These are phyloP conservation scores for Sinapis alba DNA, from an alignment of 441 rosid species.

Conservation along the genomic window DNA sequence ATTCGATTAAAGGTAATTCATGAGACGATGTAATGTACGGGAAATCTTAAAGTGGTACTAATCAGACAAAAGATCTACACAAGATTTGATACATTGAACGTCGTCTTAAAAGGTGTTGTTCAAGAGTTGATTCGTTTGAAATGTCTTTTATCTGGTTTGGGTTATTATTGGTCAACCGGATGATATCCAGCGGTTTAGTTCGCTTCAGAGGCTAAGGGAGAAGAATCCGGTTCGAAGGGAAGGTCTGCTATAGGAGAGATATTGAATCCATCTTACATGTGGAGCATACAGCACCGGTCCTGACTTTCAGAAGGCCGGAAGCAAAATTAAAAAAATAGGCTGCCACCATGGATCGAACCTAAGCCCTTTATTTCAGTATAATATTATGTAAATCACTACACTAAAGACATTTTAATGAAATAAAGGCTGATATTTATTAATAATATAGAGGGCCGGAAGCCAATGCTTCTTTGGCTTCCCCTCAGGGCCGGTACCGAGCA, in stretches of 20 bases:
- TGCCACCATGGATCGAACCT: no score
- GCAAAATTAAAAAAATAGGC: no score
- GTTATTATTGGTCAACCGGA: background rate
- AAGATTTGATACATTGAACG: constrained; percentile 34
- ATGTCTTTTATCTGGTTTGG: background rate
- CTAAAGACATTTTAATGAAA: no score
- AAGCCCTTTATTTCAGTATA: no score
- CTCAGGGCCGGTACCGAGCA: no score
- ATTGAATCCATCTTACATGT: background rate
- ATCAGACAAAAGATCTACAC: constrained; percentile 27
- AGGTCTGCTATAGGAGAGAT: background rate
- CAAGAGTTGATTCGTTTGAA: background rate
- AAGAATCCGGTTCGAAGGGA: background rate
- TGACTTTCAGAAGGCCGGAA: no score
- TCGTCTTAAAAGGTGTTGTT: constrained; percentile 1
- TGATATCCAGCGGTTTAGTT: background rate
- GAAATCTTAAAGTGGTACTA: constrained; percentile 27
- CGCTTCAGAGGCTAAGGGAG: background rate
- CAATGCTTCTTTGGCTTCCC: no score
- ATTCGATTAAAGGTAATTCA: background rate
- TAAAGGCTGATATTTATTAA: no score
- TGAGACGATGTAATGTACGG: constrained; percentile 34
- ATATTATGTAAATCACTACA: no score
- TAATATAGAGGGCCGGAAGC: no score
- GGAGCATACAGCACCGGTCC: no score